phyloP scores from a whole-genome alignment of 192 early-diverging fungal genomes.

The Linnemannia zychae region DNA sequence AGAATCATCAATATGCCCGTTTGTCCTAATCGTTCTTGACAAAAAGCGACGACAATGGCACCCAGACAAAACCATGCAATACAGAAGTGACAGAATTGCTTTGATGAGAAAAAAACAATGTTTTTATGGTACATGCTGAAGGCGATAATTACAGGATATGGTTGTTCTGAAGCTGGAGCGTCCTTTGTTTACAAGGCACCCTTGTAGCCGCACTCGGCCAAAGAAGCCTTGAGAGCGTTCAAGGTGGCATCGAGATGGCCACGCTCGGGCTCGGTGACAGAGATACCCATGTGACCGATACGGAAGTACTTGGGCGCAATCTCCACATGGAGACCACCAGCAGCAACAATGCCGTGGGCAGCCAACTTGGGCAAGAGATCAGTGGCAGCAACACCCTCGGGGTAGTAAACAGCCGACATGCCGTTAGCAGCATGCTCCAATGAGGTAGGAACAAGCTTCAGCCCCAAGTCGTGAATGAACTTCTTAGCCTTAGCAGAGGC shows the following conservation, averaged over 20 bases:
- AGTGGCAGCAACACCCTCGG: conserved; percentile 80
- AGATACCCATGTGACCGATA: conserved; percentile 91
- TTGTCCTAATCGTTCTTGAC: no score
- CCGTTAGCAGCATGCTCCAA: conserved; percentile 76
- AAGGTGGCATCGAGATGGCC: conserved; percentile 76
- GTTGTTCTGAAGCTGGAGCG: neutral
- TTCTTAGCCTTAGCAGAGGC: conserved; percentile 84
- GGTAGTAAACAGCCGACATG: conserved; percentile 92
- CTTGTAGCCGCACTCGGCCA: conserved; percentile 71
- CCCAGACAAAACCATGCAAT: neutral
- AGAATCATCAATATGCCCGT: neutral
- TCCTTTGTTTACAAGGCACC: conserved; percentile 28
- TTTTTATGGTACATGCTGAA: conserved; percentile 6
- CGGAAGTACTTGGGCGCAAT: conserved; percentile 95
- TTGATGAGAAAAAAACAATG: neutral
- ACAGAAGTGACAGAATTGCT: neutral
- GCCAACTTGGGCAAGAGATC: conserved; percentile 86
- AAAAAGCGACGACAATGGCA: neutral
- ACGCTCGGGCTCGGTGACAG: conserved; percentile 76
- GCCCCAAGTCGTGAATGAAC: conserved; percentile 74
- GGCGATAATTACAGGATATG: conserved; percentile 26
- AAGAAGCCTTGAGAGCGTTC: conserved; percentile 70
- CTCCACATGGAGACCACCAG: conserved; percentile 90
- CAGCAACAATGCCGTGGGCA: conserved; percentile 86
- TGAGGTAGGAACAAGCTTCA: conserved; percentile 77